Percentiles rank a stretch among this genome's conserved stretches.
Evolutionary conservation across 2,329 filamentous ascomycete species (phyloP).

Genomic region (Nothophaeocryptopus gaeumannii): DNA sequence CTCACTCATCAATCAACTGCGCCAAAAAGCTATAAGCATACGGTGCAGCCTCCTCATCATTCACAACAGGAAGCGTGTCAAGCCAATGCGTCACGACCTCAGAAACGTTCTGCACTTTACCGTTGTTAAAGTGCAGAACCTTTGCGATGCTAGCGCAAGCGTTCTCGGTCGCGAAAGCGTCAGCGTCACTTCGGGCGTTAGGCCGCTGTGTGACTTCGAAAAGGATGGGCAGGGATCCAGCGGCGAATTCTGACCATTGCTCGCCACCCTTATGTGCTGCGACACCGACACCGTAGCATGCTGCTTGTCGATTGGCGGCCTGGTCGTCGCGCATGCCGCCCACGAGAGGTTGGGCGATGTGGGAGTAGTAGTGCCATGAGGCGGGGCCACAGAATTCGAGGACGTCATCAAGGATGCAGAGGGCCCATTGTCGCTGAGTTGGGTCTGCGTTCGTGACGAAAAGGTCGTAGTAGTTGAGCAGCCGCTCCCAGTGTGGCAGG

Average conservation of each 20-base stretch:
- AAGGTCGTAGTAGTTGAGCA: constrained; percentile 78
- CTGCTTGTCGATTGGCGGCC: constrained; percentile 90
- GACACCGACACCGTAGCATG: constrained; percentile 92
- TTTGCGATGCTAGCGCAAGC: constrained; percentile 95
- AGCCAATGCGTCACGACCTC: constrained; percentile 82
- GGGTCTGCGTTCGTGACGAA: constrained; percentile 80
- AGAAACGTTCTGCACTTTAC: constrained; percentile 72
- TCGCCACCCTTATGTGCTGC: constrained; percentile 88
- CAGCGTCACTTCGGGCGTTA: constrained; percentile 83
- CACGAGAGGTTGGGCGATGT: constrained; percentile 83
- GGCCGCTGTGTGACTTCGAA: constrained; percentile 81
- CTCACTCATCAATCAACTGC: constrained; percentile 91
- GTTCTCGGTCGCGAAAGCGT: constrained; percentile 96
- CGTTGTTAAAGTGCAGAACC: constrained; percentile 85
- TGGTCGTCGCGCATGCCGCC: constrained; percentile 82
- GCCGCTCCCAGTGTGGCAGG: constrained; percentile 80
- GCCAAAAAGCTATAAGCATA: constrained; percentile 92
- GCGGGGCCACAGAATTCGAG: constrained; percentile 92
- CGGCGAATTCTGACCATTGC: constrained; percentile 83
- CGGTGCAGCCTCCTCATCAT: constrained; percentile 95
- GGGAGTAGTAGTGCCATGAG: constrained; percentile 79
- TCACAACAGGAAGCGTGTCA: constrained; percentile 83
- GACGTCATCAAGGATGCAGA: constrained; percentile 98
- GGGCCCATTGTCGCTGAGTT: constrained; percentile 95
- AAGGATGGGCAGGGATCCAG: constrained; percentile 72